Conservation (phyloP, 106 monocot species). For the Dioscorea zingiberensis region DNA sequence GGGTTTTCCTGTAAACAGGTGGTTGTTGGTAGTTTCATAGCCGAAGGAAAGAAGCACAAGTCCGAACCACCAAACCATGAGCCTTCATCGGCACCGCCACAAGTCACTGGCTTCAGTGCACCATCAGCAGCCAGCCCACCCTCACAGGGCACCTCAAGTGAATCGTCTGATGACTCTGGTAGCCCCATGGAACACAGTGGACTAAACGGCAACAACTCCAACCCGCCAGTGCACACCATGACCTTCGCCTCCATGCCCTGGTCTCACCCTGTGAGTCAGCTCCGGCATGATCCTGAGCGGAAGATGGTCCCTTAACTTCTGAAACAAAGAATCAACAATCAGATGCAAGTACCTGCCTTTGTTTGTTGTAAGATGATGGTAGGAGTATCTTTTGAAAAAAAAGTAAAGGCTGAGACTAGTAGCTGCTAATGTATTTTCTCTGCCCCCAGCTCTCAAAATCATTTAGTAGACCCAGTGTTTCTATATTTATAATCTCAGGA, state of each 20-base stretch:
- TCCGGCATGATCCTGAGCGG: constrained; percentile 38
- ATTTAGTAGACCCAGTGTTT: too few species aligned
- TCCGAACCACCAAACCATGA: constrained; percentile 26
- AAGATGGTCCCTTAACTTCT: constrained; percentile 32
- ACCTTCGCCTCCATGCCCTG: constrained; percentile 21
- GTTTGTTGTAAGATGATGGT: too few species aligned
- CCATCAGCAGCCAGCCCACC: constrained; percentile 41
- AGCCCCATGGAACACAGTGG: constrained; percentile 33
- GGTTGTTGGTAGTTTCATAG: constrained; percentile 79
- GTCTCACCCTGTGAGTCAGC: constrained; percentile 29
- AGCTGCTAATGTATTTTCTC: too few species aligned
- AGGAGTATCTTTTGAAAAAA: too few species aligned
- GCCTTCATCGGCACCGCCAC: constrained; percentile 22
- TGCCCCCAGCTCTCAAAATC: too few species aligned
- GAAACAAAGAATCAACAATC: too few species aligned
- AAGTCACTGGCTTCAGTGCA: constrained; percentile 33
- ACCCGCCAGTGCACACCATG: constrained; percentile 13
- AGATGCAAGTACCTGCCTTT: too few species aligned
- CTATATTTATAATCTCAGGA: too few species aligned
- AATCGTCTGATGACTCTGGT: constrained; percentile 44
- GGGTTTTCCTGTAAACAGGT: constrained; percentile 45
- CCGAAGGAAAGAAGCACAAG: constrained; percentile 62
- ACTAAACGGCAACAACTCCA: constrained; percentile 20
- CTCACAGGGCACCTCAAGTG: constrained; percentile 57
- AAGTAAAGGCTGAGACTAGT: too few species aligned